Percentiles rank a stretch among this genome's conserved stretches.
phyloP scores from a whole-genome alignment of 306 rosid genomes.

The Psophocarpus tetragonolobus region DNA sequence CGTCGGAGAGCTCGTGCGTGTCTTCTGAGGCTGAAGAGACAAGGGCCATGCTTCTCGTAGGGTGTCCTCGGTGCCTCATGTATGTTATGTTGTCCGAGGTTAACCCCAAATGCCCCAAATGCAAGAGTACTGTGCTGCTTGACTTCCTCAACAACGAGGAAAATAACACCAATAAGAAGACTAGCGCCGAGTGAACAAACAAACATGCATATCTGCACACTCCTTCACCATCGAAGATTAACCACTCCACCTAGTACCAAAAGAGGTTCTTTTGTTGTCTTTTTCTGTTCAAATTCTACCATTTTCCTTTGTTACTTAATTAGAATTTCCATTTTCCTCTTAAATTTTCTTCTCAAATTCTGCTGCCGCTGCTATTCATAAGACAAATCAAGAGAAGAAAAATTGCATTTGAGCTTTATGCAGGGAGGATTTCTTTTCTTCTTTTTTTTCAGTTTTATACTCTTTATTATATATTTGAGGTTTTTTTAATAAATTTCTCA shows the following conservation, averaged over 20 bases:
- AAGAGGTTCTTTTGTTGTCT: background rate
- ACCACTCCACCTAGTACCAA: background rate
- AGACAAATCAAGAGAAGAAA: background rate
- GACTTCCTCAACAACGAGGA: slow-evolving; percentile 45
- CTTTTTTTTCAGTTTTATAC: background rate
- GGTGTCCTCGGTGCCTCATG: slow-evolving; percentile 67
- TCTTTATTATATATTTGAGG: background rate
- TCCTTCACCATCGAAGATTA: background rate
- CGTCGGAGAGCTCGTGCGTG: slow-evolving; percentile 49
- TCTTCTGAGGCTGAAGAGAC: slow-evolving; percentile 42
- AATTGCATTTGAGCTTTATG: background rate
- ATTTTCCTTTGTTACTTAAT: background rate
- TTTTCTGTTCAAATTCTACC: too few relatives aligned
- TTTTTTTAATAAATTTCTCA: background rate
- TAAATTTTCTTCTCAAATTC: background rate
- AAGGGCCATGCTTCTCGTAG: slow-evolving; percentile 52
- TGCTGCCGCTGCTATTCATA: background rate
- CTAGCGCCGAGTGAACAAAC: background rate
- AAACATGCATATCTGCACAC: background rate
- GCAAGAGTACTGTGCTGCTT: slow-evolving; percentile 54
- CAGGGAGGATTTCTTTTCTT: background rate
- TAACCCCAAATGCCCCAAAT: slow-evolving; percentile 61
- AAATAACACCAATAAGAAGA: slow-evolving; percentile 27
- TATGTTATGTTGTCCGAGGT: slow-evolving; percentile 52
- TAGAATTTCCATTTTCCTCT: background rate